These are phyloP conservation scores for Penicillium sp. DNA, from an alignment of 2,329 filamentous ascomycete species.

Conservation along the genomic window DNA sequence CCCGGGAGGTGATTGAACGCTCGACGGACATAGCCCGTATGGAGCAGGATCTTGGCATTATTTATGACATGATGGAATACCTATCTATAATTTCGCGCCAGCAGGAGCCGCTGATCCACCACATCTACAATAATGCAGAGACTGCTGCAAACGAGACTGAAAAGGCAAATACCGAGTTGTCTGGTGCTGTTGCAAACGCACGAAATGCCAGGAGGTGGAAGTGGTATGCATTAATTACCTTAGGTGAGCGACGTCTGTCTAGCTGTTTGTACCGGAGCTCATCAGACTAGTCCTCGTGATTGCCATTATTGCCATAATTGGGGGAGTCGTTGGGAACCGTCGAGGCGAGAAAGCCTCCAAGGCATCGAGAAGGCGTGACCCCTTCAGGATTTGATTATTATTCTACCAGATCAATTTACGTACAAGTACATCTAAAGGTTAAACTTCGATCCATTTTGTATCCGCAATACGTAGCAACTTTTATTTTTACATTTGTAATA, in stretches of 20 bases:
- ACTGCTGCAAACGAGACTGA: neutral
- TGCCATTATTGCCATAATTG: neutral
- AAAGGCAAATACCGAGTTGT: neutral
- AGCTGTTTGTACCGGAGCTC: neutral
- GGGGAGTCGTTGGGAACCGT: too few relatives aligned
- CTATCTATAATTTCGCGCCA: neutral
- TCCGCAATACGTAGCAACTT: too few relatives aligned
- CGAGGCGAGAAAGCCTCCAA: too few relatives aligned
- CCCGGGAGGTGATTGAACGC: neutral
- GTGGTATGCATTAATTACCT: neutral
- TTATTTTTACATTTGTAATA: too few relatives aligned
- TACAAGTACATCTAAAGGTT: too few relatives aligned
- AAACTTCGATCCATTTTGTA: too few relatives aligned
- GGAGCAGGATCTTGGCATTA: neutral
- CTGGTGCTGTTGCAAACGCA: neutral
- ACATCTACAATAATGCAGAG: neutral
- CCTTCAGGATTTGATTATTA: too few relatives aligned
- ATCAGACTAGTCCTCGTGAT: neutral
- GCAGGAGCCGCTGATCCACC: neutral
- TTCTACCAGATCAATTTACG: too few relatives aligned
- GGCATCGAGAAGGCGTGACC: too few relatives aligned
- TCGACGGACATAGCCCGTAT: neutral
- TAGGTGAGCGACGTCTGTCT: neutral
- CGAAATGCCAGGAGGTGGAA: neutral
- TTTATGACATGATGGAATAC: neutral